These are phyloP conservation scores for Orbilia javanica DNA, from an alignment of 2,329 filamentous ascomycete genomes.

Conservation along the genomic window DNA sequence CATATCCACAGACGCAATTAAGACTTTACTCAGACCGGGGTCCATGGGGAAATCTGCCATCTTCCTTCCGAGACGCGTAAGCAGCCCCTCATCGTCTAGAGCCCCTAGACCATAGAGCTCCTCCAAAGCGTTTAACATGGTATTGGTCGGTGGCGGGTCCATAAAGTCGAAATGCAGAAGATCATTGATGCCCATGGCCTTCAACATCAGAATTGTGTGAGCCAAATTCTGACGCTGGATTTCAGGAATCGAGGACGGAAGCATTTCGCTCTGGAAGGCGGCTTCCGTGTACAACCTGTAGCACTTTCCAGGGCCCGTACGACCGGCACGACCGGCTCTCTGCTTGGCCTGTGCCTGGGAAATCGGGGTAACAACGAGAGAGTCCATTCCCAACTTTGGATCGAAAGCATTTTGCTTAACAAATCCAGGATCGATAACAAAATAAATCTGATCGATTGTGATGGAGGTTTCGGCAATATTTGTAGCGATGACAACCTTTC, in stretches of 20 bases:
- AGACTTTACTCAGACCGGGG: slow-evolving; percentile 86
- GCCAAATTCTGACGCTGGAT: slow-evolving; percentile 95
- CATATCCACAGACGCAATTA: slow-evolving; percentile 88
- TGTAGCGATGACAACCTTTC: slow-evolving; percentile 97
- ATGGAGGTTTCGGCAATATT: slow-evolving; percentile 99
- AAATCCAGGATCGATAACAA: slow-evolving; percentile 95
- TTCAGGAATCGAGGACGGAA: slow-evolving; percentile 94
- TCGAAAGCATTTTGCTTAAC: slow-evolving; percentile 99
- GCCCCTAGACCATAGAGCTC: slow-evolving; percentile 93
- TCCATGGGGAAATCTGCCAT: slow-evolving; percentile 99
- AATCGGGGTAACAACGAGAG: slow-evolving; percentile 92
- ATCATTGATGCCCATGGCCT: slow-evolving; percentile 99
- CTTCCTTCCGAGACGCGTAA: slow-evolving; percentile 91
- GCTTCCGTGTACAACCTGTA: slow-evolving; percentile 96
- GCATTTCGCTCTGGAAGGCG: slow-evolving; percentile 95
- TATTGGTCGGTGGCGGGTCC: slow-evolving; percentile 97
- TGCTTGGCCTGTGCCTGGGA: slow-evolving; percentile 97
- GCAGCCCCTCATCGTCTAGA: slow-evolving; percentile 91
- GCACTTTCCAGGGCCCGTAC: slow-evolving; percentile 95
- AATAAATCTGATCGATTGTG: slow-evolving; percentile 97
- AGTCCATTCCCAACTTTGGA: slow-evolving; percentile 97
- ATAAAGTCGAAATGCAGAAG: slow-evolving; percentile 98
- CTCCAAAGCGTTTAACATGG: slow-evolving; percentile 95
- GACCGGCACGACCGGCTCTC: slow-evolving; percentile 88
- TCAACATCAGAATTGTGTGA: slow-evolving; percentile 94